These are phyloP conservation scores for Persicaria tinctoria DNA, from an alignment of 148 eudicot species.

Conservation along the genomic window DNA sequence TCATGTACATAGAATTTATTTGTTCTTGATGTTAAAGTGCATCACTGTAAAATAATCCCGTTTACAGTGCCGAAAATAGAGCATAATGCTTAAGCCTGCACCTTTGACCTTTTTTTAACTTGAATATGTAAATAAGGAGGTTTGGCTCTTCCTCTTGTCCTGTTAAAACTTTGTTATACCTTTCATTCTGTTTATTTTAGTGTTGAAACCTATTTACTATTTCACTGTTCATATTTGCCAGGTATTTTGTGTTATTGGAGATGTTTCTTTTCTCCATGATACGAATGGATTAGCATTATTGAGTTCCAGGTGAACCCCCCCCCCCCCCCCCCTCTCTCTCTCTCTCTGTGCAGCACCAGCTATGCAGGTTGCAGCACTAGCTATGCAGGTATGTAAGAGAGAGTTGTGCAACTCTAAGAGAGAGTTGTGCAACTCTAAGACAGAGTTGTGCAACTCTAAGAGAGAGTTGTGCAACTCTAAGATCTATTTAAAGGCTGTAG, in stretches of 20 bases:
- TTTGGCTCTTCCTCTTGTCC: neutral
- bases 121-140: neutral
- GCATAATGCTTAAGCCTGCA: neutral
- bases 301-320: constrained; percentile 43
- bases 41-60: neutral
- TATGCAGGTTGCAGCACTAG: too few species aligned
- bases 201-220: neutral
- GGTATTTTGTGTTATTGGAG: constrained; percentile 85
- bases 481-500: too few species aligned
- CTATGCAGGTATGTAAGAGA: too few species aligned
- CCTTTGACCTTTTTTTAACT: neutral
- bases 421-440: too few species aligned
- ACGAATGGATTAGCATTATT: constrained; percentile 89
- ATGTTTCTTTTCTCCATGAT: constrained; percentile 90
- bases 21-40: neutral
- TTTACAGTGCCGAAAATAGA: neutral
- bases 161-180: neutral
- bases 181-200: neutral
- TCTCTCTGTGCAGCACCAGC: too few species aligned
- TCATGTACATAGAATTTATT: neutral
- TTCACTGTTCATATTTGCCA: constrained; percentile 19
- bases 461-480: too few species aligned
- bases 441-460: too few species aligned
- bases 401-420: too few species aligned
- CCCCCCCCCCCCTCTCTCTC: neutral